These are phyloP conservation scores for Actinomortierella ambigua DNA, from an alignment of 371 early-diverging fungal genomes.

Conservation along the genomic window DNA sequence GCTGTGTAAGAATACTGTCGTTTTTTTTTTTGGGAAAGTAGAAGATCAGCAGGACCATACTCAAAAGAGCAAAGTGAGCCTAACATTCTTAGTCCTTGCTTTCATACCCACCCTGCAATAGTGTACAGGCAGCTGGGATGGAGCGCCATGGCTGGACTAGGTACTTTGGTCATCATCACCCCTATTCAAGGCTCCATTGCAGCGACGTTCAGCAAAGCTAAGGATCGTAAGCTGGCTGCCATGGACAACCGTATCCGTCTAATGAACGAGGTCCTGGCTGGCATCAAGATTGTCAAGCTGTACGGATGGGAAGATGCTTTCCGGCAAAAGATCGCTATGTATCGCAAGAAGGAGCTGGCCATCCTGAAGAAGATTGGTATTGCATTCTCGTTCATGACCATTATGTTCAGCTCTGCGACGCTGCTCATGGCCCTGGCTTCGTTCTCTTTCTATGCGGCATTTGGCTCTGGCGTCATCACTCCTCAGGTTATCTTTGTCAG, in stretches of 20 bases:
- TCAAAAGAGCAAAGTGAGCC: background rate
- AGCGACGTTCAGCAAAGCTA: conserved; percentile 51
- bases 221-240: conserved; percentile 54
- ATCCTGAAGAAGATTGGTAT: conserved; percentile 5
- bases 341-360: conserved; percentile 11
- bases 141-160: conserved; percentile 72
- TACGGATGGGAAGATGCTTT: conserved; percentile 48
- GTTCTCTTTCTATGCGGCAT: conserved; percentile 6
- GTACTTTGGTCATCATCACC: conserved; percentile 58
- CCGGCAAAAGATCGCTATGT: conserved; percentile 27
- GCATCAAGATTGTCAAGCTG: conserved; percentile 66
- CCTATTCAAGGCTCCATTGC: conserved; percentile 69
- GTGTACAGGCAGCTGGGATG: conserved; percentile 70
- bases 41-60: conserved; percentile 13
- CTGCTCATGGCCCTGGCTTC: conserved; percentile 21
- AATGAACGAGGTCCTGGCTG: conserved; percentile 48
- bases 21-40: conserved; percentile 18
- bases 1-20: conserved; percentile 12
- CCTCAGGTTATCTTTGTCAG: conserved; percentile 10
- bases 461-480: conserved; percentile 6
- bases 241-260: conserved; percentile 29
- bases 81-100: too few relatives aligned
- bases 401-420: conserved; percentile 16
- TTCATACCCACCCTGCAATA: background rate
- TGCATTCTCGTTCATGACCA: conserved; percentile 7